phyloP scores from a whole-genome alignment of 2,329 filamentous ascomycete genomes.

The Sporothrix dimorphospora region DNA sequence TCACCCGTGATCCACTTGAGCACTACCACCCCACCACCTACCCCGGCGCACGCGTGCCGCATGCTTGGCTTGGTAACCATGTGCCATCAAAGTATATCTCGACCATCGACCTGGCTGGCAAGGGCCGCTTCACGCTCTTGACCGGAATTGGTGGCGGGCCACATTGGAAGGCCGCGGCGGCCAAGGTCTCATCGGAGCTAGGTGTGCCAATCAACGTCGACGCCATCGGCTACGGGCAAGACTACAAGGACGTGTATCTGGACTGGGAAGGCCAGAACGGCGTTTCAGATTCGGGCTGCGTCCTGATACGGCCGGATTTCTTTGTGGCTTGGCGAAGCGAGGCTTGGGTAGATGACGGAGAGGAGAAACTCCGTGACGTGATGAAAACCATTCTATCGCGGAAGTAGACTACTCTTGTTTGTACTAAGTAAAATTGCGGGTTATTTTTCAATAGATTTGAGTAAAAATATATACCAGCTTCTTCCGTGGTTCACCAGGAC shows the following conservation, averaged over 20 bases:
- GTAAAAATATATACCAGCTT: too few species aligned
- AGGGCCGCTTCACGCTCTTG: not conserved
- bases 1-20: not conserved
- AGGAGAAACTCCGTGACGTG: not conserved
- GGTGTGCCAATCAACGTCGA: not conserved
- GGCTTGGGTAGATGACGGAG: not conserved
- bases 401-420: not conserved
- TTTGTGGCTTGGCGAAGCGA: conserved; percentile 1
- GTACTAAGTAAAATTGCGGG: too few species aligned
- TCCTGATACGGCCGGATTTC: not conserved
- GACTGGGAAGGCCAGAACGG: not conserved
- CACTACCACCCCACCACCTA: not conserved
- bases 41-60: not conserved
- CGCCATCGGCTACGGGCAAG: not conserved
- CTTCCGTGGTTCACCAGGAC: too few species aligned
- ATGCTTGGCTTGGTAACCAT: not conserved
- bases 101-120: not conserved
- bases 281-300: not conserved
- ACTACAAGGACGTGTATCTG: not conserved
- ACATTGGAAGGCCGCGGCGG: not conserved
- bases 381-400: not conserved
- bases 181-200: not conserved
- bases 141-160: not conserved
- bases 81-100: not conserved
- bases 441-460: not conserved